Evolutionary conservation across 2,329 filamentous ascomycete species (phyloP).

Genomic region (Clarireedia paspali): DNA sequence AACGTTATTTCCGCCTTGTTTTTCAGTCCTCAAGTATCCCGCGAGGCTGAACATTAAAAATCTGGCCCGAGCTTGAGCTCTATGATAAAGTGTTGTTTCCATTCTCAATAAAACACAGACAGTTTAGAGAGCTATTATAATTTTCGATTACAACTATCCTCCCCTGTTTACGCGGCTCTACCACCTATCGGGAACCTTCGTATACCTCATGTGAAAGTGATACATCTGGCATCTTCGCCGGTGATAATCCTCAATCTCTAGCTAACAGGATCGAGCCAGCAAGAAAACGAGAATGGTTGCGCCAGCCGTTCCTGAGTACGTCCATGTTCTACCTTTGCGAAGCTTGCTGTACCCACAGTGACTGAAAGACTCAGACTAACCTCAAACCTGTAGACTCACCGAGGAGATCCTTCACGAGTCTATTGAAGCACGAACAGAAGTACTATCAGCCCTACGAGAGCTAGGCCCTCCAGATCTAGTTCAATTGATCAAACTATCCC

Average conservation of each 20-base stretch:
- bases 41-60: neutral
- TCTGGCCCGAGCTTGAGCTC: neutral
- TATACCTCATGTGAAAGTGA: neutral
- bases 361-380: constrained; percentile 14
- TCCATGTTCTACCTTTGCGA: constrained; percentile 14
- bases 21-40: too few relatives aligned
- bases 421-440: constrained; percentile 87
- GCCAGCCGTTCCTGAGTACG: constrained; percentile 70
- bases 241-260: neutral
- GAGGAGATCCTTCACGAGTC: constrained; percentile 90
- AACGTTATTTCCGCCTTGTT: too few relatives aligned
- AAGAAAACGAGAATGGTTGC: constrained; percentile 30
- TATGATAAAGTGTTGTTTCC: neutral
- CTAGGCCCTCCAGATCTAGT: constrained; percentile 93
- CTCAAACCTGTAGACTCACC: constrained; percentile 58
- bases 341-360: neutral
- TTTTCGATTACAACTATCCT: too few relatives aligned
- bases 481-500: constrained; percentile 74
- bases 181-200: neutral
- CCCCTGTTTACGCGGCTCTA: neutral
- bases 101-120: neutral
- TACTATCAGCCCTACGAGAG: constrained; percentile 77
- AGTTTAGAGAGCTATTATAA: too few relatives aligned
- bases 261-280: neutral
- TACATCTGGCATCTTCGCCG: neutral